Base-by-base conservation (phyloP, 129 eudicot species). In the Flaveria robusta region DNA sequence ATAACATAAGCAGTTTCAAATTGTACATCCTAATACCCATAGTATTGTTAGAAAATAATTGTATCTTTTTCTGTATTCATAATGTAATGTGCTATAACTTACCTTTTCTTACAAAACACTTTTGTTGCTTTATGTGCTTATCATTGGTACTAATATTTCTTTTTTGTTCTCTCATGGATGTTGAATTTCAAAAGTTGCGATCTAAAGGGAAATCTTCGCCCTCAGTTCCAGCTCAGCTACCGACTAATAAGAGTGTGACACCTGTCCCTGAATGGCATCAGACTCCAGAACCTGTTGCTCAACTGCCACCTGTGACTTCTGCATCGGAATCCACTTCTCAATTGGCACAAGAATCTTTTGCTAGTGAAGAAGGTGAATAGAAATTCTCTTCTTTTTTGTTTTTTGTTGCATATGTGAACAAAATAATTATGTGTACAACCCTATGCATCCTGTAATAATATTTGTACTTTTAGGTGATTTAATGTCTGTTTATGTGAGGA, bases 401-500 rank as follows among this genome's bases (percentile, higher is more conserved):
- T 10, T 59, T 1, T 59, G 66, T 59, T 24, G 15, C 66, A 23
- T 22, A 5, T 22, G 37, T 23, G 37, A 59, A 11, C 37, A 59
- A 59, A 59, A 23, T 12, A 16, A 10, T 23, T 22, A 10, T 22
- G 39, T 34, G 39, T 54, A 54, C 23, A 54, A 19, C 62, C 24
- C 26, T 5, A 19, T 54, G 4, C 8, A 54, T n/a, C 26, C 62
- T 20, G 26, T 54, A 20, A 20, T 54, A 54, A 59, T 4, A 12
- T 22, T 16, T 23, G 37, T 59, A 43, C 31, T 49, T 74, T 41
- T 84, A 91, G 98, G 88, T 5, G 97, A 89, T 77, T 78, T 85
- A 45, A 83, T 78, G 82, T 91, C 97, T 71, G 96, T 94, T 55
- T 91, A 91, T 58, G 98, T 94, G 70, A 87, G 91, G 78, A 94